These are phyloP conservation scores for Linnemannia schmuckeri DNA, from an alignment of 192 early-diverging fungal species.

Conservation along the genomic window DNA sequence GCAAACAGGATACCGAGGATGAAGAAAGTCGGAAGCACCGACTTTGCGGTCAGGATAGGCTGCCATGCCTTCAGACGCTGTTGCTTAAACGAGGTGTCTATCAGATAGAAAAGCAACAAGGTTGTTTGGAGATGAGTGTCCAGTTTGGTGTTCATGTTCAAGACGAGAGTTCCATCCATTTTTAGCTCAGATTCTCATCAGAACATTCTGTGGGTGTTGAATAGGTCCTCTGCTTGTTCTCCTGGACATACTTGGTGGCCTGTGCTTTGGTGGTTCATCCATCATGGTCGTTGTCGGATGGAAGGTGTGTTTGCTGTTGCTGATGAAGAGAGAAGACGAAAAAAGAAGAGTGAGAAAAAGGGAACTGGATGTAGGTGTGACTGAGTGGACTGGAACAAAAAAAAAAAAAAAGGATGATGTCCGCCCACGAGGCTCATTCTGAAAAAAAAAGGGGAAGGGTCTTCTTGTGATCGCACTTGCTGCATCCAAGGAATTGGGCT, in stretches of 20 bases:
- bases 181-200: background rate
- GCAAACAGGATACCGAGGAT: constrained; percentile 93
- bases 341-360: background rate
- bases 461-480: constrained; percentile 3
- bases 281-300: constrained; percentile 18
- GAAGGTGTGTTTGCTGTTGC: too few relatives aligned
- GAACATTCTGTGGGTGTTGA: background rate
- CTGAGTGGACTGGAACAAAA: background rate
- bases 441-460: background rate
- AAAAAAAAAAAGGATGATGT: constrained; percentile 27
- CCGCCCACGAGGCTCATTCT: constrained; percentile 14
- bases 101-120: background rate
- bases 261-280: constrained; percentile 51
- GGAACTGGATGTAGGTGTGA: background rate
- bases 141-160: background rate
- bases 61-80: constrained; percentile 98
- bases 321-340: background rate
- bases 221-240: too few relatives aligned
- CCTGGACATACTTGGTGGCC: constrained; percentile 43
- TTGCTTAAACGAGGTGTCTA: constrained; percentile 96
- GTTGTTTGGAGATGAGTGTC: background rate
- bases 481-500: background rate
- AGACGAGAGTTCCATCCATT: background rate
- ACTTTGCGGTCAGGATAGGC: constrained; percentile 96
- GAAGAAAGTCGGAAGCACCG: constrained; percentile 95